Evolutionary conservation across 2,329 filamentous ascomycete genomes (phyloP), one percentile per base, ranked within the genome.

Genomic region (Trichoderma koningii): DNA sequence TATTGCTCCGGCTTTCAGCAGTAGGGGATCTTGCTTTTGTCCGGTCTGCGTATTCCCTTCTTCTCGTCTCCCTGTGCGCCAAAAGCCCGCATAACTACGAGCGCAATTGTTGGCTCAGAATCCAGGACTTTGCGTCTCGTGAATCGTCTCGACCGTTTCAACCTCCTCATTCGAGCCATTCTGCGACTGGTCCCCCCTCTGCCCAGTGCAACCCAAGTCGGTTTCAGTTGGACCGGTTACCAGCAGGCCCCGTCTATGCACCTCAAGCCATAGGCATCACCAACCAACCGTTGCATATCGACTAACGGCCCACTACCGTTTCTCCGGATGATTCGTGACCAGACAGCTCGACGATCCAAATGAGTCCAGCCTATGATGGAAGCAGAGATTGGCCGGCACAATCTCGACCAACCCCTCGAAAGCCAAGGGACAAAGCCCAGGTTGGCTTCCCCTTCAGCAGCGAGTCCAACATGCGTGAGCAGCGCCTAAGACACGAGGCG

Each of bases 281-380:
- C 30, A 34, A 34, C 26, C 19, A 34, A 55, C 10, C 23, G 19
- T 38, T 38, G 10, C 34, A 38, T 38, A 3, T 56, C 38, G 19
- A 57, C 34, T 30, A 44, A 6, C 52, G 42, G 7, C 10, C 30
- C 34, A 45, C n/a, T 17, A 3, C 17, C 59, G 14, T 42, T 28
- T 19, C 42, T 19, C 42, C 44, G 53, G 17, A 66, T 59, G 55
- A 23, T 45, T 55, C 28, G 42, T 26, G 44, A 23, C 21, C 50
- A 28, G 45, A 56, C 12, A 52, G 41, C 44, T 42, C 44, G 19
- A 63, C 52, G 23, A 66, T 69, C 73, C 81, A 81, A 80, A 86
- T 86, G 84, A 85, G 79, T 81, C 79, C 77, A 74, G 72, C 73
- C 71, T 80, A 85, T 79, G 76, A 86, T 85, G 84, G 80, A 76